phyloP scores from a whole-genome alignment of 2,329 filamentous ascomycete species.

The Stagonosporopsis chrysanthemi region DNA sequence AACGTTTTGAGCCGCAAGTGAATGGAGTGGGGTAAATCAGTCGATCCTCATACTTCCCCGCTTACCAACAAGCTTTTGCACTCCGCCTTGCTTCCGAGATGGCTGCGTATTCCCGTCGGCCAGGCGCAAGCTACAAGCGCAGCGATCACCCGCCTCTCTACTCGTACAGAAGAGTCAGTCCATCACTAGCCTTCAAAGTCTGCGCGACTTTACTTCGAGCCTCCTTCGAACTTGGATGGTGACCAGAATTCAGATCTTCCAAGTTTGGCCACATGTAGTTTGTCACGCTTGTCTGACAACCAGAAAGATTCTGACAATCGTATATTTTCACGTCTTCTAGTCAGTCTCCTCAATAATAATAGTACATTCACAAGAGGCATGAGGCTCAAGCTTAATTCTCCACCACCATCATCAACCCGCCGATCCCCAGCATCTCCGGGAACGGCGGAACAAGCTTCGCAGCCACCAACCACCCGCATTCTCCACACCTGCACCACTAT shows the following conservation, averaged over 20 bases:
- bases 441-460: conserved; percentile 8
- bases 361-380: conserved; percentile 10
- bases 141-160: not conserved
- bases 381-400: conserved; percentile 2
- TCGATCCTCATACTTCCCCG: conserved; percentile 13
- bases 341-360: not conserved
- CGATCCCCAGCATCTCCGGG: conserved; percentile 1
- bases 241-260: not conserved
- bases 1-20: conserved; percentile 23
- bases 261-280: too few relatives aligned
- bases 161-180: not conserved
- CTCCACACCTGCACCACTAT: conserved; percentile 6
- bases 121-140: not conserved
- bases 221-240: not conserved
- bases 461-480: conserved; percentile 2
- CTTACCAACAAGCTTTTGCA: conserved; percentile 1
- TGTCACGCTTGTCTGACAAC: too few relatives aligned
- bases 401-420: conserved; percentile 2
- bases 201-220: not conserved
- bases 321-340: not conserved
- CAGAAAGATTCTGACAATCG: not conserved
- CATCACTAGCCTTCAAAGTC: not conserved
- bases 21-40: conserved; percentile 5
- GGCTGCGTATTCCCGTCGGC: not conserved
- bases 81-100: conserved; percentile 11